Percentiles rank a stretch among this genome's conserved stretches.
These are phyloP conservation scores for cucumber (Cucumis sativus) DNA, from an alignment of 306 rosid species.

Conservation along the genomic window DNA sequence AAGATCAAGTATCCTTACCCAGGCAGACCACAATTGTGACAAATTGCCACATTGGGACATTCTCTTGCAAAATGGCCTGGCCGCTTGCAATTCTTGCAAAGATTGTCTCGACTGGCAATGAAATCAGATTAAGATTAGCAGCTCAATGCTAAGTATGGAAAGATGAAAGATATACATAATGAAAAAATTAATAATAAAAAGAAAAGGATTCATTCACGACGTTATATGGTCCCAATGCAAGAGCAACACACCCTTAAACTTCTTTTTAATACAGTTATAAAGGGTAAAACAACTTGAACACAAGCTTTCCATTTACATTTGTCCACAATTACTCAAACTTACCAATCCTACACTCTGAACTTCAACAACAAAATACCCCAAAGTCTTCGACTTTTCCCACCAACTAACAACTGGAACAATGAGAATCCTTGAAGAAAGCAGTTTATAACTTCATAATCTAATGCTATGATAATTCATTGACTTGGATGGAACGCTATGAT, in stretches of 20 bases:
- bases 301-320: neutral
- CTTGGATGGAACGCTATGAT: no score
- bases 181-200: neutral
- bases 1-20: constrained; percentile 47
- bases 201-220: neutral
- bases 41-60: constrained; percentile 95
- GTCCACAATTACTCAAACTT: neutral
- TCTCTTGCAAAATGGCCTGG: constrained; percentile 98
- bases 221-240: neutral
- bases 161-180: neutral
- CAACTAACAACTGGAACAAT: neutral
- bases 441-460: neutral
- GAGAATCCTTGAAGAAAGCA: neutral
- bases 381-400: neutral
- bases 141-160: neutral
- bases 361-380: neutral
- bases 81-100: constrained; percentile 97
- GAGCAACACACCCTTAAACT: neutral
- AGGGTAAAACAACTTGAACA: neutral
- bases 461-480: no score
- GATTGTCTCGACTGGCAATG: constrained; percentile 76
- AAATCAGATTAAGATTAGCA: constrained; percentile 9
- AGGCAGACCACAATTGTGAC: constrained; percentile 93
- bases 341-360: neutral
- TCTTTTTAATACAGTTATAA: no score